These are phyloP conservation scores for Fusarium verticillioides DNA, from an alignment of 2,329 filamentous ascomycete species.

Conservation along the genomic window DNA sequence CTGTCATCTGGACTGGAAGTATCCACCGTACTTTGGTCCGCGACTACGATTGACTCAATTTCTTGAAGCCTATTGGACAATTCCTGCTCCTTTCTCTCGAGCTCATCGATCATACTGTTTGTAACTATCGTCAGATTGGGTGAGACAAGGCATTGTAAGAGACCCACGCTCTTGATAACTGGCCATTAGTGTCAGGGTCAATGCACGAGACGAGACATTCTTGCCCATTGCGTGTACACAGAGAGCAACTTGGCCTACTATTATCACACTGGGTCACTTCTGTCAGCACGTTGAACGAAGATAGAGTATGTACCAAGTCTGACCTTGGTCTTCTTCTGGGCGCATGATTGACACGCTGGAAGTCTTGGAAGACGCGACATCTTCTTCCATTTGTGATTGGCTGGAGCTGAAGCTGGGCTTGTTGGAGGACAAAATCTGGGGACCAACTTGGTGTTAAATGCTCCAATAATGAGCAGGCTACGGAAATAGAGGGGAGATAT, in stretches of 20 bases:
- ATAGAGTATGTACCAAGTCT: neutral
- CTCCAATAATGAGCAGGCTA: neutral
- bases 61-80: neutral
- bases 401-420: no score
- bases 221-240: neutral
- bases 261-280: slow-evolving; percentile 2
- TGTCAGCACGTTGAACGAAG: neutral
- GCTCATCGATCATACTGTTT: slow-evolving; percentile 1
- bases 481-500: neutral
- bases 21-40: neutral
- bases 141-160: fast-evolving
- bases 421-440: neutral
- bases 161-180: slow-evolving; percentile 7
- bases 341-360: slow-evolving; percentile 21
- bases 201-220: slow-evolving; percentile 4
- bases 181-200: neutral
- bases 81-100: slow-evolving; percentile 13
- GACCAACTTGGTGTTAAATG: neutral
- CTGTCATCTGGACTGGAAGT: slow-evolving; percentile 15
- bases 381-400: fast-evolving
- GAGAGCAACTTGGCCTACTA: slow-evolving; percentile 8
- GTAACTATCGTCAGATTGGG: fast-evolving
- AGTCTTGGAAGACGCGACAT: slow-evolving; percentile 14
- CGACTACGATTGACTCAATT: neutral
- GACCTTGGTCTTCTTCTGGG: slow-evolving; percentile 20